Percentiles rank a stretch among this genome's conserved stretches.
Evolutionary conservation across 768 basidiomycete species (phyloP).

Genomic region (Termitomyces sp.): DNA sequence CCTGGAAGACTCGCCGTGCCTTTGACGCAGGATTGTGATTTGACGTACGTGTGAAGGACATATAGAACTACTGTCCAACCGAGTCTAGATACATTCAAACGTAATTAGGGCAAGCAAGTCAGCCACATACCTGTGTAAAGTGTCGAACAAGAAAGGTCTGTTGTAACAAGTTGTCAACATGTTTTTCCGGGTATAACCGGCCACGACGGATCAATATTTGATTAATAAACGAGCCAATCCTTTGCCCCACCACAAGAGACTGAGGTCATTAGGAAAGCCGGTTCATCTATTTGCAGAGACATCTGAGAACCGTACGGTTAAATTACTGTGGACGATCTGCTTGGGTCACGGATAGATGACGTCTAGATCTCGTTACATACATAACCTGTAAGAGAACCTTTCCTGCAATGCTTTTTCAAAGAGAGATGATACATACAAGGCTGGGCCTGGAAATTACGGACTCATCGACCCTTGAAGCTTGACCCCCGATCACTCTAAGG

Average conservation of each 20-base stretch:
- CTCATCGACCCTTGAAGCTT: neutral
- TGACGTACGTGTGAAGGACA: neutral
- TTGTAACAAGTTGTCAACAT: neutral
- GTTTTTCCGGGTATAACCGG: neutral
- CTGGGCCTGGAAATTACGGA: neutral
- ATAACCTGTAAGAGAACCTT: neutral
- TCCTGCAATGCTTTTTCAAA: neutral
- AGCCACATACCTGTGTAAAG: neutral
- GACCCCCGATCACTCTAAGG: neutral
- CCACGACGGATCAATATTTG: neutral
- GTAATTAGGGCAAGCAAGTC: neutral
- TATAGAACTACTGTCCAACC: neutral
- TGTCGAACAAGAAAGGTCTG: neutral
- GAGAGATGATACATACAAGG: neutral
- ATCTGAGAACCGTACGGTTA: neutral
- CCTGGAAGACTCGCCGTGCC: neutral
- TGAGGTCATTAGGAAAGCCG: neutral
- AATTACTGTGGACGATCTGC: neutral
- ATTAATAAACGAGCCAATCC: neutral
- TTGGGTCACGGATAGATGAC: neutral
- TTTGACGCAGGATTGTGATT: neutral
- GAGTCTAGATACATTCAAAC: neutral
- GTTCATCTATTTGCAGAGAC: neutral
- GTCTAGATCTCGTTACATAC: neutral
- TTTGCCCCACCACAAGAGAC: neutral